A percentile compares a stretch with the other conserved stretches of the same genome.
Evolutionary conservation across 1,139 yeast species (phyloP).

Genomic region (Ogataea hybrid): DNA sequence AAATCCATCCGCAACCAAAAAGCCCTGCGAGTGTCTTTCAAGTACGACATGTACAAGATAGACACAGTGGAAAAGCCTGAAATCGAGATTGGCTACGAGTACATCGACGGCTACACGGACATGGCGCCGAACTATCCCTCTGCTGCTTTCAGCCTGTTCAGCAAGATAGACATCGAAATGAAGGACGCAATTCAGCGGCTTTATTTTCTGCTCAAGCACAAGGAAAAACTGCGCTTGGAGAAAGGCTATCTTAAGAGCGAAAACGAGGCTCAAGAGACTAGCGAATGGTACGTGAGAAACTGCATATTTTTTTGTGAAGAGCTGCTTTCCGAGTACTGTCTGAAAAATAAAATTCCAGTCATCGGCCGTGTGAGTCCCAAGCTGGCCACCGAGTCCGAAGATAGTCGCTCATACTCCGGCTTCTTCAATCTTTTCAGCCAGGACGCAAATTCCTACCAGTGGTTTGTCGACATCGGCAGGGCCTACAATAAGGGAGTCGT

Average conservation of each 20-base stretch:
- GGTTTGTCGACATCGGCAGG: slow-evolving; percentile 31
- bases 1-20: slow-evolving; percentile 6
- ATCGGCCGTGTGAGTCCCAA: slow-evolving; percentile 15
- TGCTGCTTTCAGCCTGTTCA: slow-evolving; percentile 5
- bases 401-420: slow-evolving; percentile 21
- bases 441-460: slow-evolving; percentile 34
- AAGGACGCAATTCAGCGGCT: slow-evolving; percentile 20
- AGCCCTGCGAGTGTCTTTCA: slow-evolving; percentile 12
- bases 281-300: slow-evolving; percentile 26
- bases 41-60: slow-evolving; percentile 9
- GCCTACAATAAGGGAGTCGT: slow-evolving; percentile 27
- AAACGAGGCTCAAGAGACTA: slow-evolving; percentile 4
- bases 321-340: slow-evolving; percentile 24
- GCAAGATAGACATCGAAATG: slow-evolving; percentile 1
- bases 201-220: slow-evolving; percentile 23
- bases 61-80: slow-evolving; percentile 1
- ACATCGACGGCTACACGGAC: slow-evolving; percentile 1
- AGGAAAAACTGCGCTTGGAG: slow-evolving; percentile 19
- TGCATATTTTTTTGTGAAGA: slow-evolving; percentile 30
- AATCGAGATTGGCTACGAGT: slow-evolving; percentile 1
- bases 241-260: slow-evolving; percentile 21
- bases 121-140: not conserved
- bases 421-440: slow-evolving; percentile 27
- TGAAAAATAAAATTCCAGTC: slow-evolving; percentile 23
- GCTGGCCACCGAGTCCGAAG: slow-evolving; percentile 16